These are phyloP conservation scores for Acarospora socialis DNA, from an alignment of 2,329 filamentous ascomycete genomes.

Conservation along the genomic window DNA sequence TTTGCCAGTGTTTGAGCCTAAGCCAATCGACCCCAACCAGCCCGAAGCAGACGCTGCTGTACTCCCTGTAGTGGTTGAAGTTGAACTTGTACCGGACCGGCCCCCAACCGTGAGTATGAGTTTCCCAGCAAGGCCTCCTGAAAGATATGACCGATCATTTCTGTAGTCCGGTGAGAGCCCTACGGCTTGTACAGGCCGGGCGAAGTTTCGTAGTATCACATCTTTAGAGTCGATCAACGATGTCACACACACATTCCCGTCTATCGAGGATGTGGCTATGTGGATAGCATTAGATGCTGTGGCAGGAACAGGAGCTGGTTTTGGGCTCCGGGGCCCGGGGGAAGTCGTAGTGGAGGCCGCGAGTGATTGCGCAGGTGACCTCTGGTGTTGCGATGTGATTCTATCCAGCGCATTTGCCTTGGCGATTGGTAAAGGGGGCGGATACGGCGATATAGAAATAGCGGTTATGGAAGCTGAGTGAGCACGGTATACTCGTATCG, in stretches of 20 bases:
- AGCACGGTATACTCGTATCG: constrained; percentile 75
- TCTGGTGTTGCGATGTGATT: constrained; percentile 19
- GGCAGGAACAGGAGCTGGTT: constrained; percentile 47
- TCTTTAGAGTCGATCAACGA: constrained; percentile 80
- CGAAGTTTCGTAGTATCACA: constrained; percentile 84
- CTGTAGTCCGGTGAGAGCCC: constrained; percentile 93
- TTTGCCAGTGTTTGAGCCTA: constrained; percentile 63
- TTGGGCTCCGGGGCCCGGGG: constrained; percentile 36
- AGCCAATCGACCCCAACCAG: constrained; percentile 79
- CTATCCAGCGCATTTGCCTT: constrained; percentile 25
- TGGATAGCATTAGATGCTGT: constrained; percentile 83
- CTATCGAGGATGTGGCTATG: constrained; percentile 84
- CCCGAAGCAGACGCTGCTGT: constrained; percentile 71
- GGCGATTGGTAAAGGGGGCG: constrained; percentile 40
- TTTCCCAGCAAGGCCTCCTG: constrained; percentile 76
- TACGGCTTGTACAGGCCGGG: constrained; percentile 79
- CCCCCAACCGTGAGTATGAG: constrained; percentile 77
- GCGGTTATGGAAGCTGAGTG: constrained; percentile 84
- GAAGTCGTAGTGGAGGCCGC: constrained; percentile 21
- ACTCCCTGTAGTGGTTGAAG: constrained; percentile 74
- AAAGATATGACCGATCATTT: constrained; percentile 75
- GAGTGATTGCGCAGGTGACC: constrained; percentile 15
- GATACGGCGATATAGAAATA: constrained; percentile 79
- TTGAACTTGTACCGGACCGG: constrained; percentile 59
- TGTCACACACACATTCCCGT: constrained; percentile 87